A percentile compares a stretch with the other conserved stretches of the same genome.
phyloP scores from a whole-genome alignment of 331 rosid genomes.

The Quercus tomentella region DNA sequence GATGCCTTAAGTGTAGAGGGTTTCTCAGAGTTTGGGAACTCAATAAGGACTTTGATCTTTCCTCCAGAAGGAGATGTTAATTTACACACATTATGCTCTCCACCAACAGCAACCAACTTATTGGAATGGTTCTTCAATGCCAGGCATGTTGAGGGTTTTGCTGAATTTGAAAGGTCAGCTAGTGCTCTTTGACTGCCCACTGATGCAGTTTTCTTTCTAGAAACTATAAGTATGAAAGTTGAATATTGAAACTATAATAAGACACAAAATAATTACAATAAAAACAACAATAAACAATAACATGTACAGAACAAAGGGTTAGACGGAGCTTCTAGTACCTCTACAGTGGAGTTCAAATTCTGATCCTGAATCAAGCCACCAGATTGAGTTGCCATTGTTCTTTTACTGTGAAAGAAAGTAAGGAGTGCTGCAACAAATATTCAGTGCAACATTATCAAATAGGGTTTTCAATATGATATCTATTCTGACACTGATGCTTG shows the following conservation, averaged over 20 bases:
- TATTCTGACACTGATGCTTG: too few relatives aligned
- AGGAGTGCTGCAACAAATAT: neutral
- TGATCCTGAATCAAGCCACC: neutral
- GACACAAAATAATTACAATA: neutral
- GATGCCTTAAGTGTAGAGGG: neutral
- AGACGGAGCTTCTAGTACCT: too few relatives aligned
- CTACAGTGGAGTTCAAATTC: neutral
- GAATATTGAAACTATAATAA: neutral
- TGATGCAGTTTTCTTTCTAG: neutral
- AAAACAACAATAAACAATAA: too few relatives aligned
- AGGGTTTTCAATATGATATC: too few relatives aligned
- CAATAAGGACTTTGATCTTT: neutral
- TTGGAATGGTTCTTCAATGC: neutral
- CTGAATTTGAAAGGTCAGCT: neutral
- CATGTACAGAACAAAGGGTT: too few relatives aligned
- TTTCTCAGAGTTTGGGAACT: neutral
- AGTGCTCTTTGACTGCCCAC: neutral
- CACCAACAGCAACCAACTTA: neutral
- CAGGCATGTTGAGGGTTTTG: neutral
- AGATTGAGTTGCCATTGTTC: neutral
- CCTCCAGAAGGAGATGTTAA: neutral
- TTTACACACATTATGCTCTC: neutral
- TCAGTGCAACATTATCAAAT: too few relatives aligned
- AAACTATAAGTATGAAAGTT: neutral
- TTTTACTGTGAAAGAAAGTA: neutral